Conservation (phyloP, 2,329 filamentous ascomycete genomes). For the Colletotrichum ledebouriae region DNA sequence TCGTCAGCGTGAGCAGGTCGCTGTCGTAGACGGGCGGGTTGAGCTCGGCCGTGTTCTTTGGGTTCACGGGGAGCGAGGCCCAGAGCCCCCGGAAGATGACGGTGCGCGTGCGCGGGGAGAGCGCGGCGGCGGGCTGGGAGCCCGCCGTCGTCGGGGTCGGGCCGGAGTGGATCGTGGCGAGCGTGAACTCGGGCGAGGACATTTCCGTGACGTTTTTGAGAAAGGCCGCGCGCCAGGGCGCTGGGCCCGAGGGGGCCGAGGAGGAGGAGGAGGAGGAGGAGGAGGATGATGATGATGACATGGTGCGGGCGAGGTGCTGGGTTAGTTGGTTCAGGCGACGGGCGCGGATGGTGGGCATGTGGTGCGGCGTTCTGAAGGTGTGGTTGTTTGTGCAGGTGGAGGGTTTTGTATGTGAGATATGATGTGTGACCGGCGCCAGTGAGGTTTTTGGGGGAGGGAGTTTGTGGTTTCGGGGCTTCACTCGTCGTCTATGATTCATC, state of each 20-base stretch:
- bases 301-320: conserved; percentile 44
- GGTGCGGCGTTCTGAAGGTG: neutral
- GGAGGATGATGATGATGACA: conserved; percentile 36
- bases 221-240: conserved; percentile 68
- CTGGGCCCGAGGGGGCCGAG: conserved; percentile 48
- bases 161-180: conserved; percentile 63
- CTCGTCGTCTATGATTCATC: conserved; percentile 26
- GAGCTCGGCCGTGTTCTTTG: conserved; percentile 77
- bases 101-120: conserved; percentile 71
- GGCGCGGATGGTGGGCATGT: conserved; percentile 27
- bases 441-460: neutral
- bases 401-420: neutral
- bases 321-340: conserved; percentile 29
- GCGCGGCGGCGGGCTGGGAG: neutral
- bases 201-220: conserved; percentile 64
- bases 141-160: neutral
- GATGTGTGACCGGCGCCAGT: neutral
- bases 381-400: neutral
- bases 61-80: conserved; percentile 78
- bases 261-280: neutral
- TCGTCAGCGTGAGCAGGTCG: conserved; percentile 87
- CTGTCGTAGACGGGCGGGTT: conserved; percentile 80
- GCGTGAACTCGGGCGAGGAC: conserved; percentile 62
- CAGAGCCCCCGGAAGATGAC: conserved; percentile 91
- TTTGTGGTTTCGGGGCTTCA: neutral